Evolutionary conservation across 2,329 filamentous ascomycete genomes (phyloP).

Genomic region (Delphinella strobiligena): DNA sequence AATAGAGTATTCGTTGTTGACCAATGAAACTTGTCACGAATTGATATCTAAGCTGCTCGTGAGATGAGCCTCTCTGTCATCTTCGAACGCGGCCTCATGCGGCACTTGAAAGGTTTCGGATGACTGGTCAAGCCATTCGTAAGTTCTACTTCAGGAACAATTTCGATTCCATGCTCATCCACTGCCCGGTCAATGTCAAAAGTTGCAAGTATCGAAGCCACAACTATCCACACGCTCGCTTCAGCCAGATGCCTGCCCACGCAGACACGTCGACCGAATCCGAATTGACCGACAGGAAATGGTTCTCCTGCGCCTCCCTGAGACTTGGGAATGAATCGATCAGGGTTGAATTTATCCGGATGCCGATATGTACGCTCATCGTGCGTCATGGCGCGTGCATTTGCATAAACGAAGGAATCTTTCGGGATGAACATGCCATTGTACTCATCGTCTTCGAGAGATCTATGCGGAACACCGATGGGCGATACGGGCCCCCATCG

Average conservation of each 20-base stretch:
- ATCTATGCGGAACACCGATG: conserved; percentile 7
- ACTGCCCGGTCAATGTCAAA: conserved; percentile 23
- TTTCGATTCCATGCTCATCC: conserved; percentile 24
- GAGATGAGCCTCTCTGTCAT: conserved; percentile 2
- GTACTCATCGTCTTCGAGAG: conserved; percentile 13
- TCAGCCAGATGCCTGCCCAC: conserved; percentile 11
- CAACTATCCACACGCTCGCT: conserved; percentile 30
- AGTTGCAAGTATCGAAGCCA: conserved; percentile 29
- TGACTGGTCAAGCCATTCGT: conserved; percentile 8
- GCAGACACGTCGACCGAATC: conserved; percentile 12
- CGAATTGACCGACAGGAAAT: conserved; percentile 31
- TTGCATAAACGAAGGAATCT: conserved; percentile 14
- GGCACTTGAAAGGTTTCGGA: conserved; percentile 5
- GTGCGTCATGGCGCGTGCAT: conserved; percentile 26
- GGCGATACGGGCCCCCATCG: conserved; percentile 36
- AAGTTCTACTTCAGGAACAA: conserved; percentile 19
- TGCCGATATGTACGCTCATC: conserved; percentile 29
- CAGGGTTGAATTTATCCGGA: conserved; percentile 35
- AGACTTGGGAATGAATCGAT: conserved; percentile 27
- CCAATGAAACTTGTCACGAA: neutral
- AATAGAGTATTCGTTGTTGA: no score
- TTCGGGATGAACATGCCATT: conserved; percentile 15
- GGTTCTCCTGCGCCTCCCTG: conserved; percentile 32
- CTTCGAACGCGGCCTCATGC: conserved; percentile 4
- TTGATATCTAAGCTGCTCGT: no score